Conservation (phyloP, 768 basidiomycete species). For the Lentinula detonsa region DNA sequence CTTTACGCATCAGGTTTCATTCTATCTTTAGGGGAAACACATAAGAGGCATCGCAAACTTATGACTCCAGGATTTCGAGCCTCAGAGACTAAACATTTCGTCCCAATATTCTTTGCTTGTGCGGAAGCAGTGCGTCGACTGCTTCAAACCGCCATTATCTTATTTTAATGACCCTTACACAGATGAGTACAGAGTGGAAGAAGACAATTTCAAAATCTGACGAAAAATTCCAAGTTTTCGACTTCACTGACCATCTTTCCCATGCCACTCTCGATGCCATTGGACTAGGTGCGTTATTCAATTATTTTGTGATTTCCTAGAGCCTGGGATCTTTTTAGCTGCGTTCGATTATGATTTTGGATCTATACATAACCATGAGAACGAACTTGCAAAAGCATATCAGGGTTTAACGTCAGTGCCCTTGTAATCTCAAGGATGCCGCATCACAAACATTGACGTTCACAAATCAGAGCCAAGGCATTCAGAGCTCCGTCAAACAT, state of each 20-base stretch:
- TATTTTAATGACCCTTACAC: background rate
- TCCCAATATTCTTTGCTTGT: constrained; percentile 22
- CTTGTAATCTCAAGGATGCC: too few species aligned
- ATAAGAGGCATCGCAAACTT: constrained; percentile 25
- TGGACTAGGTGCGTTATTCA: constrained; percentile 25
- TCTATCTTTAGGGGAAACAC: constrained; percentile 12
- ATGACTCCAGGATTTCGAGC: constrained; percentile 27
- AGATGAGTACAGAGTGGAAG: constrained; percentile 23
- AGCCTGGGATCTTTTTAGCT: constrained; percentile 2
- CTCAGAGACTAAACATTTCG: constrained; percentile 19
- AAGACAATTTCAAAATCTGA: constrained; percentile 14
- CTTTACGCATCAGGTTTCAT: background rate
- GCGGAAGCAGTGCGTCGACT: constrained; percentile 11
- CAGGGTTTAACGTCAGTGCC: constrained; percentile 27
- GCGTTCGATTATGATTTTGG: constrained; percentile 39
- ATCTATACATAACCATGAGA: constrained; percentile 28
- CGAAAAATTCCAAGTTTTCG: constrained; percentile 13
- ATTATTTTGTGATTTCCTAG: background rate
- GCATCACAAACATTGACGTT: background rate
- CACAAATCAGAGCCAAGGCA: constrained; percentile 8
- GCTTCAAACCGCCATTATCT: background rate
- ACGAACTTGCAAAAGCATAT: constrained; percentile 30
- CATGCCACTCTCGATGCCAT: constrained; percentile 32
- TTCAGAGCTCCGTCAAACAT: constrained; percentile 11
- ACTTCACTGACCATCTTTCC: constrained; percentile 21